Evolutionary conservation across 306 rosid species (phyloP).

Genomic region (Rosa rugosa): DNA sequence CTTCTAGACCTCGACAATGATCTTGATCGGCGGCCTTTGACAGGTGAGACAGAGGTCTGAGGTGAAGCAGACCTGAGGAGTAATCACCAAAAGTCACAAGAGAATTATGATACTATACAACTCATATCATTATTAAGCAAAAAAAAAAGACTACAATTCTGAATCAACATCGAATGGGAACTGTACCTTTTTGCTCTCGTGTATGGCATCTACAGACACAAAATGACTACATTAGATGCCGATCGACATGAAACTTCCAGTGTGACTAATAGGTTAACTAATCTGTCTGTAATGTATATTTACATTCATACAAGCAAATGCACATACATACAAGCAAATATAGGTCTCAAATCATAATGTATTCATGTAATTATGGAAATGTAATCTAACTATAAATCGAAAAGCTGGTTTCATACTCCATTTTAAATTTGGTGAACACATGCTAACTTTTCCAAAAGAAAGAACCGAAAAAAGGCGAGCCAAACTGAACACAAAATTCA

Average conservation of each 20-base stretch:
- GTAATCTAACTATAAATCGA: neutral
- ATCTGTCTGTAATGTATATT: neutral
- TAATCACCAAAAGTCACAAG: conserved; percentile 14
- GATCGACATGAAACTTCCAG: conserved; percentile 1
- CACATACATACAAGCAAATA: neutral
- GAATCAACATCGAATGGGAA: neutral
- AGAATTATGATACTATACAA: neutral
- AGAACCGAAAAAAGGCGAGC: neutral
- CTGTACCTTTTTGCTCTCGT: conserved; percentile 45
- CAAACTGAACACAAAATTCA: neutral
- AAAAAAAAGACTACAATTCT: neutral
- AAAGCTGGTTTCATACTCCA: neutral
- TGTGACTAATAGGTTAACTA: neutral
- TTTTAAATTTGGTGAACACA: neutral
- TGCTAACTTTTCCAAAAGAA: neutral
- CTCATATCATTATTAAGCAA: neutral
- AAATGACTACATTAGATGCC: conserved; percentile 26
- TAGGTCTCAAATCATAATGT: too few relatives aligned
- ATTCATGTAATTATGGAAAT: neutral
- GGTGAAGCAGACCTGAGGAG: conserved; percentile 38
- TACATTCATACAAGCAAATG: neutral
- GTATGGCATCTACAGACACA: conserved; percentile 38
- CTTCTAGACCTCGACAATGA: conserved; percentile 39
- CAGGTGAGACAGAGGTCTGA: conserved; percentile 33
- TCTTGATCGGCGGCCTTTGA: conserved; percentile 31